These are phyloP conservation scores for Colletotrichum spaethianum DNA, from an alignment of 2,329 filamentous ascomycete species.

Conservation along the genomic window DNA sequence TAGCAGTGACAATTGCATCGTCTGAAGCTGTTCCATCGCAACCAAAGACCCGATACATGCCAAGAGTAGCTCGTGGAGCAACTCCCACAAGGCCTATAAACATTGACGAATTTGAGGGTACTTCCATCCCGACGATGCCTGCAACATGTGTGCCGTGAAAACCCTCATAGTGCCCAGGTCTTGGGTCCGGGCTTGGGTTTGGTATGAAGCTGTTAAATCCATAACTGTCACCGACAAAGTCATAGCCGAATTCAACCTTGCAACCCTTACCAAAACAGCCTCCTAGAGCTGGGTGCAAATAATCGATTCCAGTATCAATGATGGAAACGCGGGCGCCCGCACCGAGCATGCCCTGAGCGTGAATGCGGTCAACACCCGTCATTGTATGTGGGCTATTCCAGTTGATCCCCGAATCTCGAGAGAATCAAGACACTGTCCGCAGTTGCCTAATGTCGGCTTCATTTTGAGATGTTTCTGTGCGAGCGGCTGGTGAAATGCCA, in stretches of 20 bases:
- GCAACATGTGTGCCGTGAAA: constrained; percentile 50
- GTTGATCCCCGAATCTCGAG: background rate
- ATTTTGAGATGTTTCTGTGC: no score
- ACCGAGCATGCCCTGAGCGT: constrained; percentile 24
- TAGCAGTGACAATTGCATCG: constrained; percentile 46
- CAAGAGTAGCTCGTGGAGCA: constrained; percentile 45
- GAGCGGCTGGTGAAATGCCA: background rate
- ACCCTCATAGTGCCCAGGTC: constrained; percentile 42
- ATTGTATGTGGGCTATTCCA: constrained; percentile 32
- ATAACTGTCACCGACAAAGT: constrained; percentile 44
- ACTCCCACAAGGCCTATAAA: constrained; percentile 43
- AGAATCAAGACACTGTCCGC: background rate
- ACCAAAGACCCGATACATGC: constrained; percentile 44
- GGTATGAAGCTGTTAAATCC: constrained; percentile 17
- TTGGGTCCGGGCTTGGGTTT: constrained; percentile 40
- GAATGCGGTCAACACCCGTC: constrained; percentile 28
- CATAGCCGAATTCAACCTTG: constrained; percentile 42
- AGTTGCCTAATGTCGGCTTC: background rate
- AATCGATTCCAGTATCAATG: constrained; percentile 37
- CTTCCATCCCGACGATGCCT: constrained; percentile 42
- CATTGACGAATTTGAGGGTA: constrained; percentile 1
- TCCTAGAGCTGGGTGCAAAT: constrained; percentile 22
- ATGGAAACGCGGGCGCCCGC: constrained; percentile 29
- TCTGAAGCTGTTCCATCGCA: constrained; percentile 42
- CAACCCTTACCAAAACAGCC: constrained; percentile 32